Conservation (phyloP, 805 yeast species). For the Ogataea pini region DNA sequence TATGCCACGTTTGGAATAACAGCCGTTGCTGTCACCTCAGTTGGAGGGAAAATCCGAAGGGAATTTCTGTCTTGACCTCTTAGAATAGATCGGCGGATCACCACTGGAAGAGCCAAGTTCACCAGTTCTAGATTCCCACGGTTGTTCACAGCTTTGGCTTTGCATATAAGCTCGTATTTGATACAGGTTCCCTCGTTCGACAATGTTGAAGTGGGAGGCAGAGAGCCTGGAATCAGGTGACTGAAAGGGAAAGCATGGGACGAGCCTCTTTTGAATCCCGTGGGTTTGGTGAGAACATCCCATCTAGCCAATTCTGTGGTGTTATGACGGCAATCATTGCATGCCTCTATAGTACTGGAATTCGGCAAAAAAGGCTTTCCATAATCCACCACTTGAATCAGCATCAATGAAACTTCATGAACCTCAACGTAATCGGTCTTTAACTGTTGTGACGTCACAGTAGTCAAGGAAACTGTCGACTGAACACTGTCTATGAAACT, state of each 20-base stretch:
- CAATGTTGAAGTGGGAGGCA: conserved; percentile 83
- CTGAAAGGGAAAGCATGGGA: conserved; percentile 90
- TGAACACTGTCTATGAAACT: conserved; percentile 14
- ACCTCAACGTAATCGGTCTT: conserved; percentile 49
- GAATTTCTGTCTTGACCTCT: conserved; percentile 86
- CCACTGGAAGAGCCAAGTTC: conserved; percentile 59
- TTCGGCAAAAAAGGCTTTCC: conserved; percentile 67
- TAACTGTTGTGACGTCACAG: conserved; percentile 22
- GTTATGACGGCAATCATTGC: conserved; percentile 58
- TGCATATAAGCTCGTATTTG: conserved; percentile 75
- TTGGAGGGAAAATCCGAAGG: conserved; percentile 92
- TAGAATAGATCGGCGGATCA: conserved; percentile 73
- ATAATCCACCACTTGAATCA: conserved; percentile 71
- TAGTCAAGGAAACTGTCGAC: conserved; percentile 29
- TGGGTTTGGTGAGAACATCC: conserved; percentile 70
- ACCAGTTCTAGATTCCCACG: conserved; percentile 39
- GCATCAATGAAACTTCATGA: conserved; percentile 57
- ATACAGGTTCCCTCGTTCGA: conserved; percentile 51
- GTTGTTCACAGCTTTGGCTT: conserved; percentile 42
- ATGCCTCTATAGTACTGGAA: conserved; percentile 47
- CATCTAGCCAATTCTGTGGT: conserved; percentile 75
- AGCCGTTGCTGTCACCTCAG: conserved; percentile 84
- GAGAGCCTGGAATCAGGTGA: conserved; percentile 80
- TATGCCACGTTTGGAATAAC: conserved; percentile 85
- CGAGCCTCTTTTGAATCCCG: conserved; percentile 59